Conservation (phyloP, 2,329 filamentous ascomycete genomes). For the Fusarium continuum region DNA sequence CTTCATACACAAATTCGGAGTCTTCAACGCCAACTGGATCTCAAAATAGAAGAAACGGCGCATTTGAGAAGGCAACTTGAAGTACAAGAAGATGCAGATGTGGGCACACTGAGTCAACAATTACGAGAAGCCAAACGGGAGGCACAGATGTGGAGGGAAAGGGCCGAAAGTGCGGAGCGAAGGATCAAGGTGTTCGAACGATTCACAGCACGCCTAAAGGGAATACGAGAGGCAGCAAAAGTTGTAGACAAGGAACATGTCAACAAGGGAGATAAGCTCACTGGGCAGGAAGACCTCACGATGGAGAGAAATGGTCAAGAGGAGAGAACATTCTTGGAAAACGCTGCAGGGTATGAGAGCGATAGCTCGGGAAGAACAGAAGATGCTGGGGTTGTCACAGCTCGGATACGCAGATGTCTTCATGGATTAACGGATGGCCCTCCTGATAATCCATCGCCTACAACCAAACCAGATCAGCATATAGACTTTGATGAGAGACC, state of each 20-base stretch:
- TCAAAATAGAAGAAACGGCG: constrained; percentile 56
- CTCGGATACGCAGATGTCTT: constrained; percentile 43
- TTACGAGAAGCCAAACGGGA: constrained; percentile 52
- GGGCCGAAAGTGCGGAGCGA: constrained; percentile 65
- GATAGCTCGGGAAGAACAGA: constrained; percentile 40
- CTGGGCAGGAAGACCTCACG: background rate
- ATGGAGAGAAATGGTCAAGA: background rate
- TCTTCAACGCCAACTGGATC: constrained; percentile 58
- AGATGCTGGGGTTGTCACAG: constrained; percentile 39
- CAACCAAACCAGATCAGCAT: background rate
- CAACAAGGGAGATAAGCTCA: background rate
- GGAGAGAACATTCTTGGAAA: background rate
- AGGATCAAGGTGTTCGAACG: constrained; percentile 59
- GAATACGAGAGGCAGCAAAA: constrained; percentile 41
- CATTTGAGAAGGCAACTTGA: constrained; percentile 59
- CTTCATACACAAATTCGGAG: constrained; percentile 60
- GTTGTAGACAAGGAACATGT: background rate
- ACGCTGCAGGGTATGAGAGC: constrained; percentile 14
- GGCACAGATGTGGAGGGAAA: constrained; percentile 58
- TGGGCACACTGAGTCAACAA: constrained; percentile 59
- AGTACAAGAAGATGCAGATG: constrained; percentile 53
- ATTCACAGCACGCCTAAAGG: constrained; percentile 50
- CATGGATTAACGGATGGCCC: constrained; percentile 31
- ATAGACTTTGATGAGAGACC: background rate
- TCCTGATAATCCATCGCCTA: background rate